Base-by-base conservation (phyloP, 2,329 filamentous ascomycete genomes). In the Phyllachora maydis region DNA sequence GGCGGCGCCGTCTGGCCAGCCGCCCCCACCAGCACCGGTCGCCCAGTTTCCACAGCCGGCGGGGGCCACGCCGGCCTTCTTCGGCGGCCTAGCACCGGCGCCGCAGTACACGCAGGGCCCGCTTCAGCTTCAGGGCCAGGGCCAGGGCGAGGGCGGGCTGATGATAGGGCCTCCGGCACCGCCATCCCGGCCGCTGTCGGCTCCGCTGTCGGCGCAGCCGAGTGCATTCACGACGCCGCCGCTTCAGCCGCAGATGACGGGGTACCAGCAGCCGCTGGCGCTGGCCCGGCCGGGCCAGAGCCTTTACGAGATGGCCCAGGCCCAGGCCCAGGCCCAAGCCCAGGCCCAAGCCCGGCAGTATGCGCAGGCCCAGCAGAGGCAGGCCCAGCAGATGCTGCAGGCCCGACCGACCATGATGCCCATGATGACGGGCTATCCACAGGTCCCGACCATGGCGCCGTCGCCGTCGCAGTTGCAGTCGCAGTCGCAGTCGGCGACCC, bases 221-320 rank as follows among this genome's bases (percentile, higher is more conserved):
- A 82, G 62, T 44, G 61, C 58, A 4, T 88, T 90, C 43, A 63
- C 64, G 6, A 65, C 74, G 11, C 68, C 78, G 23, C 70, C 78
- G 10, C 49, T 93, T 34, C 73, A 83, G 42, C 70, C 81, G 24
- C 85, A 93, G 42, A 65, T 83, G 46, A 93, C 88, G 4, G 82
- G 85, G 6, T 30, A 47, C 33, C 28, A 38, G 52, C 52, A 32
- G 8, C n/a, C n/a, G n/a, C n/a, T n/a, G n/a, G 68, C 68, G 32
- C 55, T 78, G 26, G 73, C 76, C 14, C 65, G 73, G 15, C 63
- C 66, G 3, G 78, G 81, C 8, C 77, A 85, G 45, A 85, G 72
- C 42, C 43, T 90, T 35, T 62, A 69, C 36, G 78, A 85, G 21
- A 52, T 88, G 21, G 66, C 52, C 28, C 71, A 77, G 39, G 59